phyloP scores from a whole-genome alignment of 495 filamentous ascomycete species.

The Astrothelium subdiscretum region DNA sequence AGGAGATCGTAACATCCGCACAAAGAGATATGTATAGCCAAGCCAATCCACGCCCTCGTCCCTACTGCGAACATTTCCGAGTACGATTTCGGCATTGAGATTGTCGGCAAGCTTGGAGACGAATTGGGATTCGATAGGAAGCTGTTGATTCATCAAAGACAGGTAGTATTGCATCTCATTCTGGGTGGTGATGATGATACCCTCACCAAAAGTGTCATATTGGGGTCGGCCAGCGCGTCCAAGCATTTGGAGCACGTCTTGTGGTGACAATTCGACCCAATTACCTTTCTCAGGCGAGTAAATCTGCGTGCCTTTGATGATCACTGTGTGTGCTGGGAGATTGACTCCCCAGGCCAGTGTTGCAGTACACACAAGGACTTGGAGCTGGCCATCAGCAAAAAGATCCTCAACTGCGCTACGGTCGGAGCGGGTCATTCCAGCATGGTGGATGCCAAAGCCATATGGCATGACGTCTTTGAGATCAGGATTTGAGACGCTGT shows the following conservation, averaged over 20 bases:
- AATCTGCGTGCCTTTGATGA: constrained; percentile 94
- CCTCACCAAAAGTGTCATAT: constrained; percentile 94
- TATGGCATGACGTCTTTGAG: constrained; percentile 93
- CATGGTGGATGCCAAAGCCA: constrained; percentile 96
- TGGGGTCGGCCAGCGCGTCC: constrained; percentile 93
- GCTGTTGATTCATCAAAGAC: constrained; percentile 88
- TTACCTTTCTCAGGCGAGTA: constrained; percentile 98
- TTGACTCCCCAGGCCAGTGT: constrained; percentile 97
- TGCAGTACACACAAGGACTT: constrained; percentile 93
- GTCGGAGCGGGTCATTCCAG: constrained; percentile 87
- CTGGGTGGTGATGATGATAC: constrained; percentile 96
- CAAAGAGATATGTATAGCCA: constrained; percentile 95
- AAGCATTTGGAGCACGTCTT: constrained; percentile 98
- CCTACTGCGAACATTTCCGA: constrained; percentile 84
- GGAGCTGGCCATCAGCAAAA: constrained; percentile 79
- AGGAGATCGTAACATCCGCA: constrained; percentile 93
- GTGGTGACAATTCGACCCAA: constrained; percentile 95
- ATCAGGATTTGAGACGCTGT: constrained; percentile 70
- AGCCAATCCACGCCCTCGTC: constrained; percentile 98
- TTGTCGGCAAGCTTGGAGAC: constrained; percentile 90
- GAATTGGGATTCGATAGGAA: constrained; percentile 96
- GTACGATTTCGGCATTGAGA: constrained; percentile 90
- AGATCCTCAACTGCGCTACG: constrained; percentile 90
- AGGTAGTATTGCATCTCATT: constrained; percentile 93
- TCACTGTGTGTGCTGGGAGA: constrained; percentile 84